Evolutionary conservation across 164 flowering plant genomes (phyloP), one percentile per base, ranked within the genome.

Genomic region (Vitis cinerea): DNA sequence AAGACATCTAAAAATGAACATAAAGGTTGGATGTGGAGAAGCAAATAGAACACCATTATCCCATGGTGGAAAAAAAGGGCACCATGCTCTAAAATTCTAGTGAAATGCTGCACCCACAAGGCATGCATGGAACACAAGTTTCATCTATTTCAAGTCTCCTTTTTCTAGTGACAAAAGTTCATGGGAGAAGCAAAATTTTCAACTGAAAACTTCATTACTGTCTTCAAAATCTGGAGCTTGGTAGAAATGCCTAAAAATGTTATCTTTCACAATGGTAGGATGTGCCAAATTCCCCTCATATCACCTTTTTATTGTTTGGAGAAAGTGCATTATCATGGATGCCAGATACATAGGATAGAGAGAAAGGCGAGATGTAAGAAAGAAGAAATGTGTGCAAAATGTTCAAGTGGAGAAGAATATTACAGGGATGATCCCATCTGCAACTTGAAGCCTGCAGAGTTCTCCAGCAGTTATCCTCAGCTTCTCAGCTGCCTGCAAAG

Each of bases 351-450:
- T 52, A 57, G 27, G 23, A 11, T 47, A 19, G 11, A n/a, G 37
- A 9, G 50, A 55, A 50, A 48, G 29, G 23, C 0, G 47, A 48
- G n/a, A 55, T 16, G 0, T 6, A 37, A 37, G 44, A 37, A 37
- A 2, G 44, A 37, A 14, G n/a, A 54, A 52, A 52, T 51, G 57
- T 48, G 15, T 10, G 11, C 3, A 60, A 61, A 11, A 50, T 27
- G 51, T 16, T 29, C 23, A 52, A 55, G 27, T 16, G 54, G 66
- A 58, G 30, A 70, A 63, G 57, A 71, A 73, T 56, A 71, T 86
- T 91, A 95, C 99, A 66, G 98, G 98, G 75, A 95, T 93, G 72
- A 91, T 69, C 44, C 91, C 97, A 83, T 95, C 99, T 11, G 89
- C 87, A 81, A 95, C 73, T 79, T 83, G 70, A 71, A 91, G 85